These are phyloP conservation scores for Silene noctiflora DNA, from an alignment of 179 eudicot genomes.

Conservation along the genomic window DNA sequence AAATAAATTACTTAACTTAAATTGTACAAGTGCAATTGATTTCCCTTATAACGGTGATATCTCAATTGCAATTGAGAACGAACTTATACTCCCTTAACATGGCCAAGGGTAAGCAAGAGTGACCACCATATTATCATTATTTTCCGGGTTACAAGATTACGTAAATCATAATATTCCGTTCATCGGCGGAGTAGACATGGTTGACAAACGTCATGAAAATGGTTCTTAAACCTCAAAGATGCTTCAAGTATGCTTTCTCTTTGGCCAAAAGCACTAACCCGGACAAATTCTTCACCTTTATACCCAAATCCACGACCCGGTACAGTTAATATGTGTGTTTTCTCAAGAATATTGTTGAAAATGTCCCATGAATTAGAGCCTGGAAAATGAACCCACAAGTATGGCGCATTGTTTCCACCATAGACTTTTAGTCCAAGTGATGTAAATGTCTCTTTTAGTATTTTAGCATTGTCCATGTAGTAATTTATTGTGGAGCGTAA, in stretches of 20 bases:
- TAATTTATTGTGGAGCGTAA: slow-evolving; percentile 20
- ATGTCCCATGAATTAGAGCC: slow-evolving; percentile 67
- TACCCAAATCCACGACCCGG: slow-evolving; percentile 83
- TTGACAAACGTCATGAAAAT: slow-evolving; percentile 19
- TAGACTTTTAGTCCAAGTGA: slow-evolving; percentile 29
- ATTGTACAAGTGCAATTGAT: too few relatives aligned
- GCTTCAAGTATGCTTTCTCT: slow-evolving; percentile 65
- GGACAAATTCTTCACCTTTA: slow-evolving; percentile 63
- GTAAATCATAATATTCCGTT: not conserved
- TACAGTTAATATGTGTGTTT: slow-evolving; percentile 64
- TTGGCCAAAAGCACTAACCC: slow-evolving; percentile 67
- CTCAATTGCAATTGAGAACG: not conserved
- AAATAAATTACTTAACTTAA: too few relatives aligned
- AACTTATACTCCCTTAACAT: too few relatives aligned
- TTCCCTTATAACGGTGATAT: too few relatives aligned
- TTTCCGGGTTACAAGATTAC: not conserved
- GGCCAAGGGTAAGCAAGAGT: too few relatives aligned
- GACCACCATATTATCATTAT: not conserved
- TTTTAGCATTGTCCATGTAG: slow-evolving; percentile 37
- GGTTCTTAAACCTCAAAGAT: slow-evolving; percentile 47
- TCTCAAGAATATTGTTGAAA: slow-evolving; percentile 57
- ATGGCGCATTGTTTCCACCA: slow-evolving; percentile 44
- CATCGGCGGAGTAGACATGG: not conserved
- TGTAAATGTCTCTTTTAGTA: slow-evolving; percentile 29
- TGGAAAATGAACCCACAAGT: slow-evolving; percentile 43